phyloP scores from a whole-genome alignment of 768 basidiomycete species.

The Boletus barrowsii region DNA sequence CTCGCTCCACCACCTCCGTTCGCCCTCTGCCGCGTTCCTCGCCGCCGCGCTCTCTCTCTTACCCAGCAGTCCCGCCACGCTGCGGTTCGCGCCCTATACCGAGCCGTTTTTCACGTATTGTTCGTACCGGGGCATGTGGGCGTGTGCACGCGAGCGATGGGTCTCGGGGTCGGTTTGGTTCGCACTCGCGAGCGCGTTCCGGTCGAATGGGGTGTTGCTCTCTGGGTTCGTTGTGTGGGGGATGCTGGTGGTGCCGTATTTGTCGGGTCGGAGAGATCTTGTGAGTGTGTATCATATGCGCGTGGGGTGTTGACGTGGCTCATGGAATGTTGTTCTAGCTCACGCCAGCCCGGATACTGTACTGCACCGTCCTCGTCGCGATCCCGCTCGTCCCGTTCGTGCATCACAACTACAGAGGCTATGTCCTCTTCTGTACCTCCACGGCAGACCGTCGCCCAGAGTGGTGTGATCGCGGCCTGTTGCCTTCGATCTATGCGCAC shows the following conservation, averaged over 20 bases:
- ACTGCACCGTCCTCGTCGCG: constrained; percentile 41
- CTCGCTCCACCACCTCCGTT: constrained; percentile 53
- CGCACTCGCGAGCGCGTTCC: constrained; percentile 58
- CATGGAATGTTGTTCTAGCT: constrained; percentile 29
- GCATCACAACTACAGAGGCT: constrained; percentile 67
- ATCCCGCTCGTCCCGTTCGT: constrained; percentile 65
- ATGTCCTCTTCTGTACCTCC: constrained; percentile 58
- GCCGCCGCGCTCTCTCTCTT: constrained; percentile 69
- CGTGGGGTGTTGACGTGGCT: not conserved
- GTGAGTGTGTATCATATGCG: constrained; percentile 14
- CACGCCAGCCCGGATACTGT: constrained; percentile 29
- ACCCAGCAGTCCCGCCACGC: constrained; percentile 74
- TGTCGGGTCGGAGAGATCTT: constrained; percentile 34
- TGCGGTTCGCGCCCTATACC: constrained; percentile 69
- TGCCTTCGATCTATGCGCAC: constrained; percentile 77
- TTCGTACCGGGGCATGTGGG: constrained; percentile 55
- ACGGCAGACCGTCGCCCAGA: constrained; percentile 20
- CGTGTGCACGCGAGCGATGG: constrained; percentile 43
- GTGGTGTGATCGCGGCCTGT: constrained; percentile 59
- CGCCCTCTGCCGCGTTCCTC: constrained; percentile 57
- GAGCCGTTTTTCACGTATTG: constrained; percentile 86
- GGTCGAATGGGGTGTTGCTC: constrained; percentile 76
- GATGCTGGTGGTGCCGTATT: constrained; percentile 52
- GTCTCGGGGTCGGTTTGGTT: constrained; percentile 58
- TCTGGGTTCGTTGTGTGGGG: constrained; percentile 81